Evolutionary conservation across 2,329 filamentous ascomycete species (phyloP), one percentile per base, ranked within the genome.

Genomic region (Arthrobotrys entomopaga): DNA sequence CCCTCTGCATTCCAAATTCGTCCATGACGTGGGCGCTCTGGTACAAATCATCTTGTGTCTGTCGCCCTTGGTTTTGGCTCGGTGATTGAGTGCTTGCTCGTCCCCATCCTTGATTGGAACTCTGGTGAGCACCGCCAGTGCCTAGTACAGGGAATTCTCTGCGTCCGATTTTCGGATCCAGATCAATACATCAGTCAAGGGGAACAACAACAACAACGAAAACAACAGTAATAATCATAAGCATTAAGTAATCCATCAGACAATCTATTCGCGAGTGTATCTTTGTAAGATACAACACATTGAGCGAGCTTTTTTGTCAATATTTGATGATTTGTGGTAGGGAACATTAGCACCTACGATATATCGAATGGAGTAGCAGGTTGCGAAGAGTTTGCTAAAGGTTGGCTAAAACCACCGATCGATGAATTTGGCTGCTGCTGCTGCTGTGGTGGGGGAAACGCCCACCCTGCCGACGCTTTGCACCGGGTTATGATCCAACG

Each of bases 101-200:
- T 48, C 70, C 70, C 70, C 70, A 74, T 43, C 70, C 70, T 67
- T 74, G 70, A 57, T 67, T 74, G 22, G 70, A 59, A 64, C 59
- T 74, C 58, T 74, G 70, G 50, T 74, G 70, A 48, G 70, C 70
- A 74, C 70, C 59, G 10, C 70, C 70, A 19, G 70, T 74, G 57
- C 70, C 70, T 74, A 74, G 20, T 64, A 74, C 70, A 20, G 70
- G 70, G 59, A 74, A 74, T 52, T 74, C 70, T 56, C 70, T 74
- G 43, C 52, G 57, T 74, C 57, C 69, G 43, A 64, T 64, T 58
- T 50, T 54, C 53, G 63, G 63, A 58, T 63, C 29, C 52, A 50
- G 15, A 38, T 52, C 6, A 56, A 40, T 26, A 38, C 46, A 64
- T 74, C 57, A 74, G 70, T 46, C 38, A 66, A 67, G 19, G 34